phyloP scores from a whole-genome alignment of 2,329 filamentous ascomycete species.

The Arthrobotrys megalospora region DNA sequence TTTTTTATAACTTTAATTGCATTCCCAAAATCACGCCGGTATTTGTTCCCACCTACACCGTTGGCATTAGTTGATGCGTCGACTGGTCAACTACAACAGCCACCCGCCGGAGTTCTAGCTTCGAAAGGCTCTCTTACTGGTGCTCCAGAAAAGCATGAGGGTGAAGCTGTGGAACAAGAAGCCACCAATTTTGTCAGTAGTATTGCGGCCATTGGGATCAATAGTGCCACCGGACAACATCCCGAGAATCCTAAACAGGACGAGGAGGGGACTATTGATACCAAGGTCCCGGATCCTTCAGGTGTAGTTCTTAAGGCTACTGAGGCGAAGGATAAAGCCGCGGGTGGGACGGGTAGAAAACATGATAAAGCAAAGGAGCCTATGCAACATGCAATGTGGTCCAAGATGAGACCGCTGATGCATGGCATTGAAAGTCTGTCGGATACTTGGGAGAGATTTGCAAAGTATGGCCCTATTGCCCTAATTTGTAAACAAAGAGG shows the following conservation, averaged over 20 bases:
- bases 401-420: slow-evolving; percentile 82
- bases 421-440: slow-evolving; percentile 74
- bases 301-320: slow-evolving; percentile 72
- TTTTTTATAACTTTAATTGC: slow-evolving; percentile 77
- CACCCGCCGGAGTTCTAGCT: slow-evolving; percentile 80
- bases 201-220: slow-evolving; percentile 79
- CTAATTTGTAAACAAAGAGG: background rate
- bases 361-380: slow-evolving; percentile 79
- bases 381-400: slow-evolving; percentile 83
- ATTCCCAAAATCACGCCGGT: slow-evolving; percentile 74
- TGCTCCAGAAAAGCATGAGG: slow-evolving; percentile 85
- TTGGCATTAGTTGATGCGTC: slow-evolving; percentile 79
- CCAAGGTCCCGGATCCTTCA: slow-evolving; percentile 75
- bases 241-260: slow-evolving; percentile 73
- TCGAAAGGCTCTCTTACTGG: slow-evolving; percentile 84
- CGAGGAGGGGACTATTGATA: slow-evolving; percentile 69
- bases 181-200: slow-evolving; percentile 84
- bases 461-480: slow-evolving; percentile 68
- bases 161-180: slow-evolving; percentile 86
- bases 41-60: slow-evolving; percentile 81
- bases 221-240: slow-evolving; percentile 82
- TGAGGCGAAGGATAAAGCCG: slow-evolving; percentile 72
- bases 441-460: slow-evolving; percentile 77
- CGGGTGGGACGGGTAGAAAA: slow-evolving; percentile 70
- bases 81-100: slow-evolving; percentile 83